Conservation (phyloP, 23 red algal species). For the Gracilaria vermiculophylla region DNA sequence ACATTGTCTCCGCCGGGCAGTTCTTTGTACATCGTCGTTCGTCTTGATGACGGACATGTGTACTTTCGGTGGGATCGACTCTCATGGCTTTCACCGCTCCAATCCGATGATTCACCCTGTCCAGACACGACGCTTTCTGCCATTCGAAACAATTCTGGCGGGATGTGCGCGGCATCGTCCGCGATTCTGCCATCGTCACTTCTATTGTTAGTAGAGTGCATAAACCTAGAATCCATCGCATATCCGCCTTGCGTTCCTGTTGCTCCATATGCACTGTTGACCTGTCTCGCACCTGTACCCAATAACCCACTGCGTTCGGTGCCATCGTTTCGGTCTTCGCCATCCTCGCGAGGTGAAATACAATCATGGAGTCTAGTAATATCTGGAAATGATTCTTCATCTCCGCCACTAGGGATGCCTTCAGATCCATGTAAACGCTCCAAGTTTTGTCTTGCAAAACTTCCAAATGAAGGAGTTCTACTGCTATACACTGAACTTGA, state of each 20-base stretch:
- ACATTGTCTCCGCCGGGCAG: constrained; percentile 65
- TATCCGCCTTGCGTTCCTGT: background rate
- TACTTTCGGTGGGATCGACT: constrained; percentile 5
- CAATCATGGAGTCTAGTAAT: background rate
- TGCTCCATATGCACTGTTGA: background rate
- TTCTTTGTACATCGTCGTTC: constrained; percentile 44
- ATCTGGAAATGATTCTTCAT: background rate
- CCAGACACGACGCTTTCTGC: constrained; percentile 26
- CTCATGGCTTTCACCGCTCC: background rate
- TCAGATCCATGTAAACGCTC: background rate
- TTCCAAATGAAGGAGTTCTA: background rate
- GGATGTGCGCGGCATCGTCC: background rate
- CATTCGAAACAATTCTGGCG: constrained; percentile 2
- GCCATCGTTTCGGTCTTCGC: background rate
- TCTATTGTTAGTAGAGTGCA: background rate
- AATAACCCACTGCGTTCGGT: background rate
- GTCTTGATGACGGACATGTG: constrained; percentile 42
- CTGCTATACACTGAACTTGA: background rate
- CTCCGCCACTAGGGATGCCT: background rate
- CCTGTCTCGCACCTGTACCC: background rate
- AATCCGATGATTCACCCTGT: background rate
- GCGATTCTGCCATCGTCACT: background rate
- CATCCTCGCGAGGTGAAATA: background rate
- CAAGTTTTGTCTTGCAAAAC: background rate
- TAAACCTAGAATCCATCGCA: background rate